Conservation (phyloP, 495 filamentous ascomycete species). For the Xylaria intraflava region DNA sequence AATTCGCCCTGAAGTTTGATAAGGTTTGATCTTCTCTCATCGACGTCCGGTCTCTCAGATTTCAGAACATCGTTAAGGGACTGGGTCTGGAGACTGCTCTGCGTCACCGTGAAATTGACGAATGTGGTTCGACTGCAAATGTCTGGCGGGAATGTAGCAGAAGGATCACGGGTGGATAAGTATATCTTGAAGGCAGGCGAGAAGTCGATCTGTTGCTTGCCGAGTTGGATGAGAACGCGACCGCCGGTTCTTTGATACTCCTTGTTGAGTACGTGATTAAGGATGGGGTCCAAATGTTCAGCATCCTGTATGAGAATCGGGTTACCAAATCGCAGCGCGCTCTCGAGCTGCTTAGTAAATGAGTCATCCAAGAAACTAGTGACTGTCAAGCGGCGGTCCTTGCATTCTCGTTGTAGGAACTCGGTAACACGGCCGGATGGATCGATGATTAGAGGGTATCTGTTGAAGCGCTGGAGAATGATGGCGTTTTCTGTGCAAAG, state of each 20-base stretch:
- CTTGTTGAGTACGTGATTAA: constrained; percentile 98
- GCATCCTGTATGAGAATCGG: constrained; percentile 98
- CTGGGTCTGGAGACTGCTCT: constrained; percentile 96
- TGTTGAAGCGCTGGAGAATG: constrained; percentile 92
- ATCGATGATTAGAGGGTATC: constrained; percentile 97
- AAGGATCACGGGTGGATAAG: constrained; percentile 91
- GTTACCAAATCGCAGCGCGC: constrained; percentile 93
- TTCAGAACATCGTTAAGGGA: constrained; percentile 95
- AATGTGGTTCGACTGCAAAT: constrained; percentile 97
- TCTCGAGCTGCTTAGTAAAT: constrained; percentile 96
- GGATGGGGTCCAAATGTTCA: constrained; percentile 90
- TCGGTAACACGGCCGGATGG: constrained; percentile 90
- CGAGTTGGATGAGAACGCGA: constrained; percentile 94
- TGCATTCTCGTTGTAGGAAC: constrained; percentile 89
- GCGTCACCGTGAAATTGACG: constrained; percentile 98
- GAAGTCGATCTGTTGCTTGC: constrained; percentile 98
- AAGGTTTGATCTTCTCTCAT: constrained; percentile 88
- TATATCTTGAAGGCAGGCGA: constrained; percentile 95
- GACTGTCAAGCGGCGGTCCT: constrained; percentile 87
- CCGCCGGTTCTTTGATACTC: constrained; percentile 99
- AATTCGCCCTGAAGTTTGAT: constrained; percentile 99
- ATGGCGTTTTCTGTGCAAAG: constrained; percentile 99
- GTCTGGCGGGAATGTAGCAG: constrained; percentile 93
- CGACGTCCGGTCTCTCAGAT: constrained; percentile 95
- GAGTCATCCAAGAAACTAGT: constrained; percentile 98